Base-by-base conservation (phyloP, 2,329 filamentous ascomycete species). In the Penicillium sp. region DNA sequence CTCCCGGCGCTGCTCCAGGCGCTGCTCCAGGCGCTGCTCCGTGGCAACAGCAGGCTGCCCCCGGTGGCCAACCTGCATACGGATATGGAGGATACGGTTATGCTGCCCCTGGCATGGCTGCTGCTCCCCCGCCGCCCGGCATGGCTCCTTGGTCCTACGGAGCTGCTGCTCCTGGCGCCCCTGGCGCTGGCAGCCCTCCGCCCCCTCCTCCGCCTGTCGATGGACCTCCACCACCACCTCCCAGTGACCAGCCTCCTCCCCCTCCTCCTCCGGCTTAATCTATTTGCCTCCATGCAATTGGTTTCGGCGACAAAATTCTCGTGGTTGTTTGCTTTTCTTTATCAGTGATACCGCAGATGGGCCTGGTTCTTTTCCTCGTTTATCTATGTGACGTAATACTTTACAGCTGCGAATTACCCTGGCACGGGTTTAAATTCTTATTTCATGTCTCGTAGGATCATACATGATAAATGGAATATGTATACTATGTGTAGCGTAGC, bases 41-140 rank as follows among this genome's bases (percentile, higher is more conserved):
- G 21, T 90, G 88, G 86, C 84, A 88, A 58, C 86, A 88, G 68
- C 81, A 78, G 65, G 76, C 76, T 58, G 75, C 80, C 59, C 74
- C 78, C 50, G 74, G 73, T 47, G 75, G 72, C 29, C 76, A 76
- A 57, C 68, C 74, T 25, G 76, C 84, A 57, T 83, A 86, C 67
- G 85, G 82, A 27, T 91, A 90, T 57, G 73, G 78, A 59, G 78
- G 73, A 54, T 80, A 78, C 51, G 75, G 78, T 55, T 75, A 78
- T 55, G 65, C 71, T 54, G 65, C 71, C 53, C 75, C 75, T 59
- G 69, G 72, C 21, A 81, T 82, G 75, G 76, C 77, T 52, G 84
- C 84, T 58, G 81, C 84, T 61, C 73, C 76, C 60, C 81, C 35
- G 16, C 35, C 35, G 2, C 35, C 82, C 5, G 73, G 76, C 31